Base-by-base conservation (phyloP, 2,329 filamentous ascomycete species). In the Aureobasidium sp. region DNA sequence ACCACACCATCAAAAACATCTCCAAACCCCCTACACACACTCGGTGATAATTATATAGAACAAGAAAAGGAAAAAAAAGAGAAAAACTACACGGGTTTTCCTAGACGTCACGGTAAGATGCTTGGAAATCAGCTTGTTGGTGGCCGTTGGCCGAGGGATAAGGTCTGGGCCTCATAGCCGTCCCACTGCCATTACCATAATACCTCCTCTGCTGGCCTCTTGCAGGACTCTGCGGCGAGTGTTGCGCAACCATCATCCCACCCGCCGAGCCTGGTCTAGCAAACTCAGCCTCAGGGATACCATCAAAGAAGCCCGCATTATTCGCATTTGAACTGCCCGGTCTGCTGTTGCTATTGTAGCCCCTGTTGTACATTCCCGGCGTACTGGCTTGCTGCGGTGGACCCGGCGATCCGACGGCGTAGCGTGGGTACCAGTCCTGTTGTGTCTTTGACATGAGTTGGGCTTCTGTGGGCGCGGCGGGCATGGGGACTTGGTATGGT, bases 381-480 rank as follows among this genome's bases (percentile, higher is more conserved):
- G 17, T 43, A 25, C 46, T 51, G 31, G 57, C 57, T n/a, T 60
- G 57, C 23, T 60, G 57, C 11, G 46, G 57, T 17, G 53, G 53
- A 6, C 53, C 55, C 11, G 38, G 27, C 11, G 53, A 57, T 27
- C 40, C 38, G 19, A 40, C 4, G 4, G 27, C 15, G 31, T 57
- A 57, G 17, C 40, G 33, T 2, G 53, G 40, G 13, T 57, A 57
- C 53, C 53, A 57, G 21, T 57, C 53, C 13, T 58, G 55, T 21
- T 47, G 42, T 3, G 17, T 13, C 23, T 58, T 38, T 29, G 31
- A 21, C 42, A 47, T 58, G 31, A 58, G 33, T 31, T 47, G 42
- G 7, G 42, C 33, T 58, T 58, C 55, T 38, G 42, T 47, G 17
- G 42, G 23, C 35, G 40, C 31, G 3, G 40, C 31, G 3, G 43